These are phyloP conservation scores for Ceriops decandra DNA, from an alignment of 345 rosid species.

Conservation along the genomic window DNA sequence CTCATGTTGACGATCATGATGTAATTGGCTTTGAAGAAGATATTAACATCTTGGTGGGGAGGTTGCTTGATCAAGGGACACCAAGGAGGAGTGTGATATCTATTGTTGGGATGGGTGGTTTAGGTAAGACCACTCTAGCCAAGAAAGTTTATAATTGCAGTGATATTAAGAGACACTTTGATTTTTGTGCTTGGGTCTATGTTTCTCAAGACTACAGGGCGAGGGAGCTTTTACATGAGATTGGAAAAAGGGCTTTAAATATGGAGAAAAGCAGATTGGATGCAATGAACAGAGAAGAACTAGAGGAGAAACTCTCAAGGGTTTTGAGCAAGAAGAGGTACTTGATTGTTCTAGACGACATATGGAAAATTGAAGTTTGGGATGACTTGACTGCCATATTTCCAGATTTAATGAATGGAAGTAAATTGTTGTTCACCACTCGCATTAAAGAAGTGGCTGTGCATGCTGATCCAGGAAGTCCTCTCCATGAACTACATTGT, in stretches of 20 bases:
- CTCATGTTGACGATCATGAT: conserved; percentile 20
- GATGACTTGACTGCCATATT: conserved; percentile 18
- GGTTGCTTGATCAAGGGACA: conserved; percentile 4
- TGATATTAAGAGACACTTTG: conserved; percentile 18
- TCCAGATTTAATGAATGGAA: conserved; percentile 20
- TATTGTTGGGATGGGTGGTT: conserved; percentile 22
- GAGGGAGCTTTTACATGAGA: conserved; percentile 18
- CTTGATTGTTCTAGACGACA: conserved; percentile 23
- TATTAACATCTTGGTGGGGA: conserved; percentile 1
- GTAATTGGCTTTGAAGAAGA: conserved; percentile 19
- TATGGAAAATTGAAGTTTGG: conserved; percentile 25
- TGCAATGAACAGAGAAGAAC: conserved; percentile 22
- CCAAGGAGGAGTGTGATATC: conserved; percentile 15
- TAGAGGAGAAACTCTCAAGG: conserved; percentile 12
- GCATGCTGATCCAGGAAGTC: conserved; percentile 19
- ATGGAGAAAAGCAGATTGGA: conserved; percentile 9
- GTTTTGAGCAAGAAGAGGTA: conserved; percentile 12
- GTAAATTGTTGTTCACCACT: conserved; percentile 16
- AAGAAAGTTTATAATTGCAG: conserved; percentile 15
- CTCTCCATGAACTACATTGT: conserved; percentile 15
- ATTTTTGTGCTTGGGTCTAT: conserved; percentile 13
- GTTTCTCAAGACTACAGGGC: conserved; percentile 16
- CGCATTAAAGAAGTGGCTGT: conserved; percentile 25
- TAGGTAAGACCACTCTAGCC: conserved; percentile 21
- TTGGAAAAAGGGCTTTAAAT: conserved; percentile 12